Evolutionary conservation across 768 basidiomycete genomes (phyloP), one percentile per base, ranked within the genome.

Genomic region (Tulasnella calospora): DNA sequence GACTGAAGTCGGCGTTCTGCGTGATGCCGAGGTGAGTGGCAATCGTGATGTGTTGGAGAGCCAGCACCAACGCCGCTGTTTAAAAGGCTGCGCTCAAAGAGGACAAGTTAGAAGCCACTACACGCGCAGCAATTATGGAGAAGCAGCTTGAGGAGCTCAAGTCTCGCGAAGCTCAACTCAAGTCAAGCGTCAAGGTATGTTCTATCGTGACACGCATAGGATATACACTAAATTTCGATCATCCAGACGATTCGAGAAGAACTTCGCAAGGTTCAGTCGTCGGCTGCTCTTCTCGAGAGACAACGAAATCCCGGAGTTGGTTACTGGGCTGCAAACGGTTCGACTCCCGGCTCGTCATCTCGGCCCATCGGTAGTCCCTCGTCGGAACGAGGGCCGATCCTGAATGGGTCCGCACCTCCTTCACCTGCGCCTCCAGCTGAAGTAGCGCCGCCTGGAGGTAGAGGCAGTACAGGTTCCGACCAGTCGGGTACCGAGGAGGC

Each of bases 271-370:
- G 92, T 99, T 1, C 98, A 99, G 84, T 94, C 92, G 0, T 97
- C 96, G 27, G 94, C 93, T 57, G 92, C 95, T 0, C 84, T 98
- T 38, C 87, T 98, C 36, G 97, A 99, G 82, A 89, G 91, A 71
- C 94, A 96, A 81, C 90, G 97, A 36, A 94, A 94, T 83, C 95
- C 97, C 0, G 96, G 97, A 30, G 92, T 96, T 10, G 95, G 97
- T 27, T 98, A 96, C 84, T 98, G 96, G 96, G 87, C 83, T 71
- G 82, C 89, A 0, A 81, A 44, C 86, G 86, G 67, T 82, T 55
- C 72, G 81, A 51, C 13, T 21, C 80, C 2, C 81, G 82, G 13
- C 82, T 15, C 82, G 83, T 38, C 79, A 38, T 84, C 85, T 40
- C 81, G 84, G 41, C n/a, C 23, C 38, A 41, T 51, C 9, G 44